These are phyloP conservation scores for Platanthera guangdongensis DNA, from an alignment of 106 monocot genomes.

Conservation along the genomic window DNA sequence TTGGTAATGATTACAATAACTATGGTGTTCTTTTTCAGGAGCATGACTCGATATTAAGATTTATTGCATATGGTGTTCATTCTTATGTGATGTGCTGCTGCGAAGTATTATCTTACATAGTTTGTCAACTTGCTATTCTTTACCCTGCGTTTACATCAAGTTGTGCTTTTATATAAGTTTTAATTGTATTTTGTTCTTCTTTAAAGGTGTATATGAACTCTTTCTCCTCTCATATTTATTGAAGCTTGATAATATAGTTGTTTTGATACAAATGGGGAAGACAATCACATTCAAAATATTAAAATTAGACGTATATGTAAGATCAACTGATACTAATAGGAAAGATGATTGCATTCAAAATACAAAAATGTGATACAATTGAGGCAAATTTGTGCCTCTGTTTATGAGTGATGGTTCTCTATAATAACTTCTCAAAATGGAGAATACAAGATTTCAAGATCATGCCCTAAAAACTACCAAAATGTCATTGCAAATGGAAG, in stretches of 20 bases:
- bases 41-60: neutral
- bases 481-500: no score
- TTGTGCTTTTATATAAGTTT: neutral
- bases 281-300: no score
- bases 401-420: no score
- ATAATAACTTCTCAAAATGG: no score
- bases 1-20: neutral
- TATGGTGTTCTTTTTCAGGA: neutral
- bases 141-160: neutral
- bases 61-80: neutral
- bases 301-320: no score
- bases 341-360: no score
- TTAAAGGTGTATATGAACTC: neutral
- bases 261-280: no score
- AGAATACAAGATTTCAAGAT: no score
- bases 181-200: neutral
- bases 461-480: no score
- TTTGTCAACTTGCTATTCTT: neutral
- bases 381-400: no score
- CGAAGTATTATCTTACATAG: neutral
- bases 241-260: neutral
- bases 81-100: neutral
- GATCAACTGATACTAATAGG: no score
- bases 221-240: neutral
- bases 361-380: no score